Evolutionary conservation across 805 yeast genomes (phyloP).

Genomic region (Metschnikowia dekortorum): DNA sequence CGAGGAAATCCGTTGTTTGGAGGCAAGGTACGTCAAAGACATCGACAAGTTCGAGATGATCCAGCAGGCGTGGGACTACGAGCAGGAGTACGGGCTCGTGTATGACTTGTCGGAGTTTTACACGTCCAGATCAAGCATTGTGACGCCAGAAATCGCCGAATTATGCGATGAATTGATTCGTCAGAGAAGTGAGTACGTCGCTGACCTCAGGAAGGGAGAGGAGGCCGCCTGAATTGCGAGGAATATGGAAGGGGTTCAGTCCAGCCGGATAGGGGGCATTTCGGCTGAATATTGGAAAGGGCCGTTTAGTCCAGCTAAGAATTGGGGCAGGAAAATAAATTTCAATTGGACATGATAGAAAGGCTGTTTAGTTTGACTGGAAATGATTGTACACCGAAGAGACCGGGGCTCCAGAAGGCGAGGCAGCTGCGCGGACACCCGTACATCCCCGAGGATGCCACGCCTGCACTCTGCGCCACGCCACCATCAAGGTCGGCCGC

Average conservation of each 20-base stretch:
- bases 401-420: too few species aligned
- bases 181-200: constrained; percentile 16
- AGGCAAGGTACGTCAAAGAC: constrained; percentile 89
- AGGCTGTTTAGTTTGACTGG: too few species aligned
- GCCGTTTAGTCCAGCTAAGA: neutral
- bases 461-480: neutral
- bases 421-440: neutral
- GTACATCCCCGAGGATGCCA: neutral
- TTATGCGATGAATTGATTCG: constrained; percentile 52
- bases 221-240: neutral
- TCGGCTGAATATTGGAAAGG: too few species aligned
- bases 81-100: constrained; percentile 53
- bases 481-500: neutral
- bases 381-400: too few species aligned
- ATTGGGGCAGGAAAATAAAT: too few species aligned
- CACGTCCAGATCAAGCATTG: constrained; percentile 55
- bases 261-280: too few species aligned
- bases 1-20: constrained; percentile 75
- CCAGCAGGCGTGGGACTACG: constrained; percentile 80
- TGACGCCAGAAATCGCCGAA: constrained; percentile 63
- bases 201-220: constrained; percentile 1
- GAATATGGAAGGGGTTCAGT: too few species aligned
- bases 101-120: constrained; percentile 68
- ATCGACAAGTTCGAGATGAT: constrained; percentile 88
- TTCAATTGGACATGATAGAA: too few species aligned